Base-by-base conservation (phyloP, 257 asterid species). In the Avicennia marina region DNA sequence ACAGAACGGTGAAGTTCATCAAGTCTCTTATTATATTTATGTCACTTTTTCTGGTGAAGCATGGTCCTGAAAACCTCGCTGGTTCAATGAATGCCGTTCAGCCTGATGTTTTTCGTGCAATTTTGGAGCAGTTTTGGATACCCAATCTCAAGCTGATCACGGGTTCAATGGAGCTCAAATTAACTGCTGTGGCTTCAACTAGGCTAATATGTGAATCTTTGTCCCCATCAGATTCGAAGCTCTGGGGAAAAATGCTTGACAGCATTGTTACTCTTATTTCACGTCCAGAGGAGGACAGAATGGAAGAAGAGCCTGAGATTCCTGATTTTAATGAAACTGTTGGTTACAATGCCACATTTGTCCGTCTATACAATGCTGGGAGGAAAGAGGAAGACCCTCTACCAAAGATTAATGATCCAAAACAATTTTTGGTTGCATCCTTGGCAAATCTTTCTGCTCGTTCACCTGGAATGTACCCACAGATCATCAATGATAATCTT, bases 331-430 rank as follows among this genome's bases (percentile, higher is more conserved):
- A 80, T 51, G 99, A 86, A 70, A 78, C 83, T 31, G 72, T 72
- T 5, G 95, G 97, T 39, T 89, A 84, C 66, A 79, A 61, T 77
- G 83, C 99, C 31, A 77, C 94, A 52, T 86, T 77, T 41, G 86
- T 85, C 53, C 85, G 66, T 39, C 80, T 93, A 58, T 72, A 85
- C 73, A 86, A 86, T 72, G 83, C 91, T 56, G 88, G 97, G 63
- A 86, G 95, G 78, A 84, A 75, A 54, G 99, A 82, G 53, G 91
- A 84, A 60, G 97, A 89, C 60, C 99, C 96, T 71, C 69, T 86
- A 59, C 81, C 57, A 65, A 95, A 88, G 24, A 82, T 93, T 65
- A 77, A 72, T 38, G 97, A 93, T 65, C 94, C 97, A 59, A 88
- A 82, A 70, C 95, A 81, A 62, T 93, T 69, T 66, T 65, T 93